Evolutionary conservation across 768 basidiomycete genomes (phyloP), one percentile per base, ranked within the genome.

Genomic region (Lactifluus piperatus): DNA sequence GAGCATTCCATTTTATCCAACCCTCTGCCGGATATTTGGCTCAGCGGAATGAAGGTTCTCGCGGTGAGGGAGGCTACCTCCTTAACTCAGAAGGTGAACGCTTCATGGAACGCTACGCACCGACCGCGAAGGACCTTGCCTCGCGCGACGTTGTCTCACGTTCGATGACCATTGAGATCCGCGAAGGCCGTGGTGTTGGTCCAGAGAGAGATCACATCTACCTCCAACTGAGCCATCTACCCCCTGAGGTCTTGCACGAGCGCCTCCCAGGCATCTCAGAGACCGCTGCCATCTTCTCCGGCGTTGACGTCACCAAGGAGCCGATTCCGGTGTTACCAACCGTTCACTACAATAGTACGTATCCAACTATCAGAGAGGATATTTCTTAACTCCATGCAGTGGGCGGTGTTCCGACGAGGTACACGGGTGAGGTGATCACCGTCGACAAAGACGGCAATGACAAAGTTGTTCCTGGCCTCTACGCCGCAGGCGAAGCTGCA

Each of bases 41-140:
- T 62, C 45, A 55, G 39, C 11, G 22, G 58, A 26, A 34, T 34
- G 60, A 65, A 94, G 94, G 94, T 66, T 97, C 97, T 65, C 93
- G 97, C 72, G 97, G 97, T 68, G 97, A 99, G 74, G 97, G 97
- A 77, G 97, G 97, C 64, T 98, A 98, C 76, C 80, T 99, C 64
- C 77, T 99, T 70, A 98, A 99, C 78, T 91, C 93, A 9, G 88
- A 98, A 78, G 97, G 97, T 71, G 97, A 99, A 75, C 89, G 97
- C 60, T 99, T 99, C 80, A 99, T 99, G 97, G 95, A 98, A 74
- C 91, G 95, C 72, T 98, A 98, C 72, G 97, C 97, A 0, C 97
- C 97, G 10, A 97, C 95, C 45, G 97, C 97, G 62, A 98, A 98
- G 80, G 97, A 99, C 79, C 83, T 99, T 65, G 97, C 97, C 43